A percentile compares a stretch with the other conserved stretches of the same genome.
phyloP scores from a whole-genome alignment of 768 basidiomycete species.

The Termitomyces sp. region DNA sequence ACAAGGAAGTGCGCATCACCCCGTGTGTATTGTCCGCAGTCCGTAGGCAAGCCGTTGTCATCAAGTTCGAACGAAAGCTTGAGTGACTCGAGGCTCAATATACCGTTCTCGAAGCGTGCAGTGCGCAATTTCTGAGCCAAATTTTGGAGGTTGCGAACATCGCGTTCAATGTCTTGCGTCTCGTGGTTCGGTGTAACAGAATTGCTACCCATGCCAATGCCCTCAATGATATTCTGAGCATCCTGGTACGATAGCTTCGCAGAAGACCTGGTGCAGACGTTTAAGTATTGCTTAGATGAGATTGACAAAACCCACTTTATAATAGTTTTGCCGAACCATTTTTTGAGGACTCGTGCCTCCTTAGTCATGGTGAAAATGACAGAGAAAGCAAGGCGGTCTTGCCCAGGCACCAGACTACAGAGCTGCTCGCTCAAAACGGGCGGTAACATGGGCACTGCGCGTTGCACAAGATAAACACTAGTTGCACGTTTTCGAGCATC shows the following conservation, averaged over 20 bases:
- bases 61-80: constrained; percentile 77
- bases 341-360: constrained; percentile 78
- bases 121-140: constrained; percentile 70
- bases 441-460: constrained; percentile 95
- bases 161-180: constrained; percentile 59
- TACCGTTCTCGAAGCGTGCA: constrained; percentile 75
- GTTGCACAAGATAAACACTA: constrained; percentile 94
- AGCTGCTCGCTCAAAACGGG: constrained; percentile 88
- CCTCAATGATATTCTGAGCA: constrained; percentile 80
- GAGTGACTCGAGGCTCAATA: constrained; percentile 63
- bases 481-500: constrained; percentile 97
- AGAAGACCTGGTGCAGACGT: constrained; percentile 53
- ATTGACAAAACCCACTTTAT: constrained; percentile 55
- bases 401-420: constrained; percentile 85
- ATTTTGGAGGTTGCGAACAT: constrained; percentile 63
- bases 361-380: constrained; percentile 80
- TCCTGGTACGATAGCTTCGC: constrained; percentile 81
- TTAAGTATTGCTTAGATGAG: background rate
- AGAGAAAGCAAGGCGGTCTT: constrained; percentile 90
- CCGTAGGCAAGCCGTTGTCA: constrained; percentile 70
- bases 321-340: constrained; percentile 91
- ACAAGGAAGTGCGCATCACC: constrained; percentile 76
- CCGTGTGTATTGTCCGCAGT: constrained; percentile 62
- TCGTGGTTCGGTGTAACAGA: constrained; percentile 53
- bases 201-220: constrained; percentile 48